phyloP scores from a whole-genome alignment of 345 rosid species.

The Moricandia moricandioides region DNA sequence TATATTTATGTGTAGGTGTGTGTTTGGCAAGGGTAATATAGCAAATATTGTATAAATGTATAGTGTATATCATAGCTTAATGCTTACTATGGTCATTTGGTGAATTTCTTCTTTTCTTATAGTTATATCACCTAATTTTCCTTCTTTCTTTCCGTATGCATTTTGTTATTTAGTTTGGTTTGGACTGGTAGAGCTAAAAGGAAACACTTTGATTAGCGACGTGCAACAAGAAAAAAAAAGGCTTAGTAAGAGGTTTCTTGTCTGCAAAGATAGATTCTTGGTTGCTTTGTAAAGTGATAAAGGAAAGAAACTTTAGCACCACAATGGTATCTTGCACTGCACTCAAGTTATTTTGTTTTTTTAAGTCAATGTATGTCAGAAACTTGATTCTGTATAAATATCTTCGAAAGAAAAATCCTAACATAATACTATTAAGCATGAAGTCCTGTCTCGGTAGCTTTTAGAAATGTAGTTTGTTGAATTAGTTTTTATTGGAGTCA shows the following conservation, averaged over 20 bases:
- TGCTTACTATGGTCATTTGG: no score
- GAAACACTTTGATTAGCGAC: background rate
- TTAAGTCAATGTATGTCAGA: background rate
- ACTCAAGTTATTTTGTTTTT: background rate
- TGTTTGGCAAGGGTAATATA: no score
- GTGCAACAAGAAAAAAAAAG: background rate
- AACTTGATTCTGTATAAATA: background rate
- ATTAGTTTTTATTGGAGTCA: background rate
- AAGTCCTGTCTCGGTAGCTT: background rate
- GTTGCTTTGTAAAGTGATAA: background rate
- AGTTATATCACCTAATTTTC: no score
- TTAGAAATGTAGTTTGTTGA: background rate
- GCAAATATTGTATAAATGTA: no score
- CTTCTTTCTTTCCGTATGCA: background rate
- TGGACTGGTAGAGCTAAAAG: background rate
- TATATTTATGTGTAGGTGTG: no score
- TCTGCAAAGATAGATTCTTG: background rate
- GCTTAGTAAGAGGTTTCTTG: background rate
- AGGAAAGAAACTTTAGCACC: background rate
- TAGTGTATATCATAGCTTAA: no score
- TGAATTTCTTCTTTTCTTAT: no score
- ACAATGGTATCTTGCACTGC: background rate
- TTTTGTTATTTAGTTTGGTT: background rate
- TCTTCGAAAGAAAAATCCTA: background rate
- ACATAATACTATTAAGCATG: background rate